These are phyloP conservation scores for Wickerhamiella alocasiicola DNA, from an alignment of 805 yeast species.

Conservation along the genomic window DNA sequence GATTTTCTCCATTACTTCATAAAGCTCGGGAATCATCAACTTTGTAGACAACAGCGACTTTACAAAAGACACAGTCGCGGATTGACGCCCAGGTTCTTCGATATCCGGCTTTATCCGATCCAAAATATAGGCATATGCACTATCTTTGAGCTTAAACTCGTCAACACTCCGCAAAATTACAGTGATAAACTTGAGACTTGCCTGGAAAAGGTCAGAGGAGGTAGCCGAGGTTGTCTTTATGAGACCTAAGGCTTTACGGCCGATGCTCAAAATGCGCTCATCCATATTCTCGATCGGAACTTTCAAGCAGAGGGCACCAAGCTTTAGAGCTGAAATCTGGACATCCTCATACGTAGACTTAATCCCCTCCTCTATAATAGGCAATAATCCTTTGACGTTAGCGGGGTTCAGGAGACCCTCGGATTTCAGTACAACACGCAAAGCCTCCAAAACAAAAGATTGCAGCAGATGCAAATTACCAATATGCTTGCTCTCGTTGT, in stretches of 20 bases:
- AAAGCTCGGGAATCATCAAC: constrained; percentile 72
- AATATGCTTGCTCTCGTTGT: constrained; percentile 40
- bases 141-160: constrained; percentile 51
- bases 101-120: constrained; percentile 70
- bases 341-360: constrained; percentile 64
- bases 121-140: constrained; percentile 61
- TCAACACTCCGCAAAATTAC: constrained; percentile 53
- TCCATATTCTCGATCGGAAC: constrained; percentile 45
- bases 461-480: constrained; percentile 51
- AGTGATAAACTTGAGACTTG: constrained; percentile 53
- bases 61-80: constrained; percentile 73
- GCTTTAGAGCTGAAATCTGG: constrained; percentile 51
- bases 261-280: constrained; percentile 21
- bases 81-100: constrained; percentile 80
- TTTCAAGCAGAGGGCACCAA: constrained; percentile 47
- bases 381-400: constrained; percentile 61
- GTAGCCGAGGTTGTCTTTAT: constrained; percentile 70
- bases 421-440: constrained; percentile 57
- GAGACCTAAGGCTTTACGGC: constrained; percentile 32
- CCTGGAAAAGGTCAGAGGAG: constrained; percentile 66
- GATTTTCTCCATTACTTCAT: constrained; percentile 74
- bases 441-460: constrained; percentile 61
- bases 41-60: constrained; percentile 66
- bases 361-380: constrained; percentile 50
- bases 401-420: constrained; percentile 44